Conservation (phyloP, 441 rosid species). For the Adansonia gregorii region DNA sequence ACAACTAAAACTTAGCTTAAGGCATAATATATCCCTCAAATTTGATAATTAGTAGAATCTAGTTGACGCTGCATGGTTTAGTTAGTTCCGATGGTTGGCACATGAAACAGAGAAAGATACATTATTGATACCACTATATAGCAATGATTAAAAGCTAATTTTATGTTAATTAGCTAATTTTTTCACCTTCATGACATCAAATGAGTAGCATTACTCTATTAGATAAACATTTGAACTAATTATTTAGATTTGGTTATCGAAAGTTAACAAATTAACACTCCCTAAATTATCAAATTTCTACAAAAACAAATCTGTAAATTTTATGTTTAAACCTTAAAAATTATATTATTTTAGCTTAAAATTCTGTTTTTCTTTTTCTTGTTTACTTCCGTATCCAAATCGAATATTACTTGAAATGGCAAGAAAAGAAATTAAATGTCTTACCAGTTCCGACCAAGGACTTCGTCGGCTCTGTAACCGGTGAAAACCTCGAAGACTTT, state of each 20-base stretch:
- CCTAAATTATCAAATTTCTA: background rate
- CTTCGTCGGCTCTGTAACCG: conserved; percentile 82
- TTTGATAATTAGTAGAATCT: too few relatives aligned
- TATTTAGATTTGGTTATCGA: background rate
- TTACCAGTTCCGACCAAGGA: conserved; percentile 19
- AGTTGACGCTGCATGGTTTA: background rate
- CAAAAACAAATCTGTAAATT: background rate
- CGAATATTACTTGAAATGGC: background rate
- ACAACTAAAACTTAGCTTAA: too few relatives aligned
- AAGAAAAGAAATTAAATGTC: background rate
- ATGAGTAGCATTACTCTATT: background rate
- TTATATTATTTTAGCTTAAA: background rate
- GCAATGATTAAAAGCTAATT: background rate
- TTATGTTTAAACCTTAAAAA: background rate
- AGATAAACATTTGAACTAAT: background rate
- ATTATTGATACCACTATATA: background rate
- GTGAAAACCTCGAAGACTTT: conserved; percentile 78
- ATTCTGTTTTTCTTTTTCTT: background rate
- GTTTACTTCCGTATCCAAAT: background rate
- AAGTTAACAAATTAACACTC: background rate
- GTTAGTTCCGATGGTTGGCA: too few relatives aligned
- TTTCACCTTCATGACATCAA: background rate
- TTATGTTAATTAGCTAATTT: background rate
- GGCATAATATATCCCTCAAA: too few relatives aligned
- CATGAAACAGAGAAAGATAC: background rate